phyloP scores from a whole-genome alignment of 2,329 filamentous ascomycete genomes.

The Xylariaceae sp. region DNA sequence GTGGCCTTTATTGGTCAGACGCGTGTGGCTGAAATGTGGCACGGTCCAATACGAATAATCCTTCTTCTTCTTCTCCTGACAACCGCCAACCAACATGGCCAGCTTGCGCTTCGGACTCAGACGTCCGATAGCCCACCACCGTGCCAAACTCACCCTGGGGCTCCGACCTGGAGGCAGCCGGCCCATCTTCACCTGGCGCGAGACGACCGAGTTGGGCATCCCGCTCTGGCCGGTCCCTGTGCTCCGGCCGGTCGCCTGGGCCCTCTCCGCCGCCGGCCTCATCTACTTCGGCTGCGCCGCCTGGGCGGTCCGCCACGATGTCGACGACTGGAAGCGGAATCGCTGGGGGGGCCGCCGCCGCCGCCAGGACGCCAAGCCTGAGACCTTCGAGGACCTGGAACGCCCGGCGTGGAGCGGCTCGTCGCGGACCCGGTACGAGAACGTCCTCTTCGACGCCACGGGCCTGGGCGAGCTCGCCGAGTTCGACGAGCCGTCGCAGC shows the following conservation, averaged over 20 bases:
- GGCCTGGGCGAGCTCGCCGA: constrained; percentile 2
- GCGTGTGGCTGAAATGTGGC: too few species aligned
- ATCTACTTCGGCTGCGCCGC: constrained; percentile 20
- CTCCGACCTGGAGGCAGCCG: too few species aligned
- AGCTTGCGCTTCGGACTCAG: too few species aligned
- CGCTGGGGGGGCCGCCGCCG: neutral
- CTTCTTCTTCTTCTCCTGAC: too few species aligned
- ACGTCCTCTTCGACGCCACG: neutral
- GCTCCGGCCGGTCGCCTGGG: constrained; percentile 16
- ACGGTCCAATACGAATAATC: too few species aligned
- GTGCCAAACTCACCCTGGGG: too few species aligned
- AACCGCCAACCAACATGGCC: too few species aligned
- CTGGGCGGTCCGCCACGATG: constrained; percentile 18
- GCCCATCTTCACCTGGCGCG: neutral
- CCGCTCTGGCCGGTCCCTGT: constrained; percentile 11
- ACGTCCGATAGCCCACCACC: too few species aligned
- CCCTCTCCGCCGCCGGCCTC: constrained; percentile 12
- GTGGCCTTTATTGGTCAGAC: too few species aligned
- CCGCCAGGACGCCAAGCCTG: neutral
- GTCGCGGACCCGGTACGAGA: neutral
- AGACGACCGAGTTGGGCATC: neutral
- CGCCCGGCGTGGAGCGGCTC: neutral
- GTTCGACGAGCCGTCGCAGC: constrained; percentile 6
- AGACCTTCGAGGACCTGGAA: constrained; percentile 14
- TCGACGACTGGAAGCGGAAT: constrained; percentile 5